These are phyloP conservation scores for Gyrodon lividus DNA, from an alignment of 768 basidiomycete species.

Conservation along the genomic window DNA sequence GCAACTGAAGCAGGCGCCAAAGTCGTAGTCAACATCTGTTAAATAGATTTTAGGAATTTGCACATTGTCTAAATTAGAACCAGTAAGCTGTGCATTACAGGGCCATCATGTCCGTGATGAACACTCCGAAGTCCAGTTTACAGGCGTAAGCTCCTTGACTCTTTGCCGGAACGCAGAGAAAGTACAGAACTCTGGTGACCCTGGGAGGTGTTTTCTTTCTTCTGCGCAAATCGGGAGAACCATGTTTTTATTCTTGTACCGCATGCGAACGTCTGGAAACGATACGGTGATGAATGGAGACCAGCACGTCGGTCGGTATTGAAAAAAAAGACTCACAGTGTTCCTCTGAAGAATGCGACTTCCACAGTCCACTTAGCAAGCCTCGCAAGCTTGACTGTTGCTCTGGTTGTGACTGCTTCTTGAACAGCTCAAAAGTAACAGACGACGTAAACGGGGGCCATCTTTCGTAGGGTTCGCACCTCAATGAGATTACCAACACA, in stretches of 20 bases:
- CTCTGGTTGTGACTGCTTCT: conserved; percentile 24
- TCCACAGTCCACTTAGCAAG: conserved; percentile 42
- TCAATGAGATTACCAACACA: background rate
- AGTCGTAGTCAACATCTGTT: background rate
- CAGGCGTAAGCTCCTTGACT: conserved; percentile 63
- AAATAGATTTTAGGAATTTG: background rate
- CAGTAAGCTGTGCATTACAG: background rate
- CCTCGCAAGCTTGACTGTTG: conserved; percentile 34
- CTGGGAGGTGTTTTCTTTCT: conserved; percentile 64
- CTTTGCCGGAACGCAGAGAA: conserved; percentile 60
- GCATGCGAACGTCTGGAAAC: conserved; percentile 62
- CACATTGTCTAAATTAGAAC: background rate
- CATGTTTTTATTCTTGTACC: conserved; percentile 70
- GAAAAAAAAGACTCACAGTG: conserved; percentile 38
- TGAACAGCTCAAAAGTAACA: conserved; percentile 74
- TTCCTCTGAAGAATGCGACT: conserved; percentile 30
- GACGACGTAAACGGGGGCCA: conserved; percentile 79
- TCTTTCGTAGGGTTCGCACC: conserved; percentile 29
- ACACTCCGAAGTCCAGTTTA: conserved; percentile 68
- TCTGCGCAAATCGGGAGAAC: conserved; percentile 62
- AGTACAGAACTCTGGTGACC: conserved; percentile 73
- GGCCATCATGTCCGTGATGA: conserved; percentile 20
- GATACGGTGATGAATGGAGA: background rate
- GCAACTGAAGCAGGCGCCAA: no score
- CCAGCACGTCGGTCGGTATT: background rate